Percentiles rank a stretch among this genome's conserved stretches.
Conservation (phyloP, 345 rosid genomes). For the rapeseed (Brassica napus) region Da-Ae NC_063443.1:10249001-10249500, state of each 20-base stretch:
- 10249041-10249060: constrained; percentile 71
- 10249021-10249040: constrained; percentile 57
- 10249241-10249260: constrained; percentile 62
- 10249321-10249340: constrained; percentile 47
- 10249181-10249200: constrained; percentile 77
- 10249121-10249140: constrained; percentile 58
- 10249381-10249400: constrained; percentile 82
- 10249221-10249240: constrained; percentile 61
- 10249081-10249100: constrained; percentile 59
- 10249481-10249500: constrained; percentile 67
- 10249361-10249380: constrained; percentile 69
- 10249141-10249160: constrained; percentile 68
- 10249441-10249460: constrained; percentile 64
- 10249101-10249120: constrained; percentile 48
- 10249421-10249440: constrained; percentile 64
- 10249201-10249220: constrained; percentile 63
- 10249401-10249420: constrained; percentile 70
- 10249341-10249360: constrained; percentile 76
- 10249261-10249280: constrained; percentile 68
- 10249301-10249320: constrained; percentile 59
- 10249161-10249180: constrained; percentile 90
- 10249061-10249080: constrained; percentile 80
- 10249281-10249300: constrained; percentile 66
- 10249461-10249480: constrained; percentile 87
- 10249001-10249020: constrained; percentile 62